Evolutionary conservation across 306 rosid species (phyloP).

Genomic region (Lotus japonicus): DNA sequence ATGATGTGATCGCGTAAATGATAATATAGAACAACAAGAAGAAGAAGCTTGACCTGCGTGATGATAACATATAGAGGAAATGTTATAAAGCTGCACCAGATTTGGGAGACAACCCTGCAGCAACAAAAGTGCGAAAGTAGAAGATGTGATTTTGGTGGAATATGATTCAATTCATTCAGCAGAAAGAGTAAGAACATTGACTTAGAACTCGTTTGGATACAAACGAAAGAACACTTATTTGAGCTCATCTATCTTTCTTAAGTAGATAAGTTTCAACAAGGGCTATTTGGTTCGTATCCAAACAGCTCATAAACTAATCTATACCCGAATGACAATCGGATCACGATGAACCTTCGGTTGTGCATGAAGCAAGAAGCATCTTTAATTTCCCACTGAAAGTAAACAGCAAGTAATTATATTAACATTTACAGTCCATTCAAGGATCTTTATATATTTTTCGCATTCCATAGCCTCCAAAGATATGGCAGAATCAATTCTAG

Average conservation of each 20-base stretch:
- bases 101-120: slow-evolving; percentile 62
- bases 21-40: not conserved
- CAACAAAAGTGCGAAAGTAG: not conserved
- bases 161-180: not conserved
- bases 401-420: too few relatives aligned
- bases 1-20: not conserved
- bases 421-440: not conserved
- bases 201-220: too few relatives aligned
- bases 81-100: slow-evolving; percentile 92
- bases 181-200: not conserved
- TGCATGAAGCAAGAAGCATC: slow-evolving; percentile 85
- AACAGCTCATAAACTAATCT: not conserved
- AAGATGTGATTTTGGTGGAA: not conserved
- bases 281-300: too few relatives aligned
- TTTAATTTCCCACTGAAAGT: slow-evolving; percentile 73
- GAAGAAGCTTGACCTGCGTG: slow-evolving; percentile 57
- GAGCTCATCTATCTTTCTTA: too few relatives aligned
- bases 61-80: slow-evolving; percentile 88
- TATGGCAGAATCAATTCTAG: not conserved
- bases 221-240: too few relatives aligned
- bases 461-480: not conserved
- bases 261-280: too few relatives aligned
- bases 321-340: slow-evolving; percentile 82
- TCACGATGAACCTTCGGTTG: slow-evolving; percentile 43
- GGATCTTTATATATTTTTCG: not conserved